Conservation (phyloP, 2,329 filamentous ascomycete species). For the Diaporthe australafricana region DNA sequence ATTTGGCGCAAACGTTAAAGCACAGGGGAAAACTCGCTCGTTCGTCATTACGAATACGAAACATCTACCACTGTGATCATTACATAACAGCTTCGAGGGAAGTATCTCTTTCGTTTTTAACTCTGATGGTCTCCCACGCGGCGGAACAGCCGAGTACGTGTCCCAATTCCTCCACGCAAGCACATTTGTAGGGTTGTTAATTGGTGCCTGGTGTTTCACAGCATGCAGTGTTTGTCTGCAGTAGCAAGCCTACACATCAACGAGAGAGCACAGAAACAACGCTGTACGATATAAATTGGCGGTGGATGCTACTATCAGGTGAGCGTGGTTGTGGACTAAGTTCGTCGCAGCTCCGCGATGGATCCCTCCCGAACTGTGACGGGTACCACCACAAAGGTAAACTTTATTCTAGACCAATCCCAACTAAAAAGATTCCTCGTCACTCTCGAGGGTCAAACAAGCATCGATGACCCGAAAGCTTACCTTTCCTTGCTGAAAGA, state of each 20-base stretch:
- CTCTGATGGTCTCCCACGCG: neutral
- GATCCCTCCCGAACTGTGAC: neutral
- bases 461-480: neutral
- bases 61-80: neutral
- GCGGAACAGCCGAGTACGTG: neutral
- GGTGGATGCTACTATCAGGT: neutral
- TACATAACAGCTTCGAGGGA: neutral
- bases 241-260: neutral
- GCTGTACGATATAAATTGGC: neutral
- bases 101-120: neutral
- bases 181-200: neutral
- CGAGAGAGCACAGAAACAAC: neutral
- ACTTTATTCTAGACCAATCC: neutral
- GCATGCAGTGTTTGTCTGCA: neutral
- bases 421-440: neutral
- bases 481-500: neutral
- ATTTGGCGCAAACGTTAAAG: neutral
- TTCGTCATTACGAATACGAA: neutral
- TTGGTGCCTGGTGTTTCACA: slow-evolving; percentile 4
- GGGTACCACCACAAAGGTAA: slow-evolving; percentile 11
- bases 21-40: neutral
- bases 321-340: neutral
- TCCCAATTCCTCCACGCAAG: too few species aligned
- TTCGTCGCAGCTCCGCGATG: neutral
- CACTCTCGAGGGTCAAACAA: neutral